Percentiles rank a stretch among this genome's conserved stretches.
Conservation (phyloP, 768 basidiomycete genomes). For the Rhodotorula taiwanensis region DNA sequence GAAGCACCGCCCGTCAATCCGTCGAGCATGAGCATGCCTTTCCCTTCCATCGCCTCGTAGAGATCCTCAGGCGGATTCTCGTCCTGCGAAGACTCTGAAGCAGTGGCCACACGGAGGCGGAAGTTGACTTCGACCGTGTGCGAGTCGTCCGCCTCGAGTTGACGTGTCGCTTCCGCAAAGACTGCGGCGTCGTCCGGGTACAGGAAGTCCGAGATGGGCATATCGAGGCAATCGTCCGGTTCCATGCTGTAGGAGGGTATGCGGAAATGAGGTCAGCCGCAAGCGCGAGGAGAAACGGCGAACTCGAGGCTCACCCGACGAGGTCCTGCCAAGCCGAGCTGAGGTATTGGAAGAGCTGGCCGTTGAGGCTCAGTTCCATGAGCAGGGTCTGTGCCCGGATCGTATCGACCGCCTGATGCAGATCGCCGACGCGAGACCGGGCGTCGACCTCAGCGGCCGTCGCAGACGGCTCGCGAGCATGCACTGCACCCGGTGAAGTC, state of each 20-base stretch:
- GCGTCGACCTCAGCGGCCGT: constrained; percentile 41
- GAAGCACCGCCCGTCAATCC: constrained; percentile 77
- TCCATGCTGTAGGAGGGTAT: constrained; percentile 56
- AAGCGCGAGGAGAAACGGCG: not conserved
- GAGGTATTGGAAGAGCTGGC: constrained; percentile 89
- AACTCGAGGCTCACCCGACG: constrained; percentile 61
- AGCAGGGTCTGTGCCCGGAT: constrained; percentile 95
- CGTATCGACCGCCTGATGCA: constrained; percentile 83
- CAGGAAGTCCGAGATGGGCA: constrained; percentile 72
- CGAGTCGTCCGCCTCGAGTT: constrained; percentile 80
- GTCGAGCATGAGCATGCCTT: constrained; percentile 97
- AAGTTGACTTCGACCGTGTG: constrained; percentile 90
- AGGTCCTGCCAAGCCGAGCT: constrained; percentile 93
- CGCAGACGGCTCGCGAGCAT: not conserved
- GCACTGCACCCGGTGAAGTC: not conserved
- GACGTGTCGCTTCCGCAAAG: constrained; percentile 77
- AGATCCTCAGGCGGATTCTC: constrained; percentile 42
- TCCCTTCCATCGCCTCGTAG: constrained; percentile 83
- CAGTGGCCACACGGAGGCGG: constrained; percentile 58
- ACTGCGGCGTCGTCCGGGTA: constrained; percentile 71
- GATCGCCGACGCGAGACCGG: constrained; percentile 76
- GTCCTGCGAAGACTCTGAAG: constrained; percentile 33
- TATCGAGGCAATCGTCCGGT: constrained; percentile 67
- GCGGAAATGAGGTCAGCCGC: not conserved
- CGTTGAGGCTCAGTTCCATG: constrained; percentile 85